phyloP scores from a whole-genome alignment of 768 basidiomycete genomes.

The Suillus spraguei region DNA sequence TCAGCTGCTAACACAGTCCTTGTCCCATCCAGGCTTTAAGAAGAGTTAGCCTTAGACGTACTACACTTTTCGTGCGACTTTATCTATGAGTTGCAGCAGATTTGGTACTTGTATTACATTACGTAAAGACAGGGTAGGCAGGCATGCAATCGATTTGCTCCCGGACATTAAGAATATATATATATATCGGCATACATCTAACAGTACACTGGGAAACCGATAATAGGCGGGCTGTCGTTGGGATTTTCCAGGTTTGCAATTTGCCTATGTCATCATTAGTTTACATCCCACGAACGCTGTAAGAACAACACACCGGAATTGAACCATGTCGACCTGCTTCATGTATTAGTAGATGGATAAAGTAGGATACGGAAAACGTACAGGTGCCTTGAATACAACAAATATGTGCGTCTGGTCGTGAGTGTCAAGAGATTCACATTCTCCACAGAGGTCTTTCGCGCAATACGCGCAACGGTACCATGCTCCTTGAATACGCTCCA shows the following conservation, averaged over 20 bases:
- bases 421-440: conserved; percentile 78
- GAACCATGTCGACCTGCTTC: conserved; percentile 71
- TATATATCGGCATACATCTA: conserved; percentile 19
- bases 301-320: conserved; percentile 55
- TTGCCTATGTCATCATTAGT: conserved; percentile 34
- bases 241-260: conserved; percentile 63
- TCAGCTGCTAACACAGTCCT: not conserved
- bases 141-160: not conserved
- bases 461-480: conserved; percentile 95
- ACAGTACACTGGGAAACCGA: conserved; percentile 63
- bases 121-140: not conserved
- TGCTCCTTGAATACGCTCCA: conserved; percentile 77
- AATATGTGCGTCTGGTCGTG: conserved; percentile 86
- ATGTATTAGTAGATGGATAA: not conserved
- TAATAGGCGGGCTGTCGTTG: conserved; percentile 54
- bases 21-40: conserved; percentile 29
- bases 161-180: not conserved
- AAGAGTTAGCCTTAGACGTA: conserved; percentile 29
- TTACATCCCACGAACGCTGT: not conserved
- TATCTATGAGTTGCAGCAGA: not conserved
- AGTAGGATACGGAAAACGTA: conserved; percentile 35
- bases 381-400: conserved; percentile 83
- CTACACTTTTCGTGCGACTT: not conserved
- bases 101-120: not conserved
- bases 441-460: conserved; percentile 81